These are phyloP conservation scores for Phanerochaete carnosa DNA, from an alignment of 768 basidiomycete genomes.

Conservation along the genomic window DNA sequence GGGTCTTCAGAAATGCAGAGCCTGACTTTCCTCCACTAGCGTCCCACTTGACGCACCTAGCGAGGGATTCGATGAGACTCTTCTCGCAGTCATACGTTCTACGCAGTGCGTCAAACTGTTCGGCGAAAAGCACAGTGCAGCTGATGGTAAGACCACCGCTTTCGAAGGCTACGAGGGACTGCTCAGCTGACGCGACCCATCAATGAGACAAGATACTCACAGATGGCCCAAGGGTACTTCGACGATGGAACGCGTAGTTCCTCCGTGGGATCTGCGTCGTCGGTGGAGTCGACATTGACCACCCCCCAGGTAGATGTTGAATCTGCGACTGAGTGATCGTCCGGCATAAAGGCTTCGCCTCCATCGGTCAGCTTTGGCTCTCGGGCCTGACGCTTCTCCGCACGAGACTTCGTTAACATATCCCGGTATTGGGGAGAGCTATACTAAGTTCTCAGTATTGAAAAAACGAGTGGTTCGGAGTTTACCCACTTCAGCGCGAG, in stretches of 20 bases:
- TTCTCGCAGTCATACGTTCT: conserved; percentile 92
- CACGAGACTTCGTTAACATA: conserved; percentile 71
- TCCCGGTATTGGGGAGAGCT: conserved; percentile 85
- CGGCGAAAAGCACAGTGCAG: conserved; percentile 92
- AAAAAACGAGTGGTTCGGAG: not conserved
- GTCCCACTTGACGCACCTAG: conserved; percentile 95
- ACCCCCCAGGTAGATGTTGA: conserved; percentile 92
- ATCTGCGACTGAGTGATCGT: conserved; percentile 78
- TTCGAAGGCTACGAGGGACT: conserved; percentile 67
- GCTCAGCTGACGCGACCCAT: not conserved
- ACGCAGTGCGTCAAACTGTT: conserved; percentile 93
- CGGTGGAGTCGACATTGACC: conserved; percentile 73
- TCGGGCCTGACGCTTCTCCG: conserved; percentile 68
- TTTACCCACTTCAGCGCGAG: conserved; percentile 77
- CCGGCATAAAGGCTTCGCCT: conserved; percentile 89
- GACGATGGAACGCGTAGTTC: conserved; percentile 74
- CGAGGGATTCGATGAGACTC: conserved; percentile 90
- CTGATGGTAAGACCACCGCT: conserved; percentile 88
- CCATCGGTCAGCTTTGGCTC: conserved; percentile 54
- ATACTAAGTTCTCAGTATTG: conserved; percentile 7
- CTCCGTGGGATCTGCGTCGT: conserved; percentile 68
- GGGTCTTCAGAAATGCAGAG: conserved; percentile 93
- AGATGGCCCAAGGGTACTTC: conserved; percentile 78
- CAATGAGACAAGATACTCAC: conserved; percentile 38
- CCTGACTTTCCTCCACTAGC: conserved; percentile 95